Base-by-base conservation (phyloP, 2,329 filamentous ascomycete genomes). In the Niveomyces coronatus region DNA sequence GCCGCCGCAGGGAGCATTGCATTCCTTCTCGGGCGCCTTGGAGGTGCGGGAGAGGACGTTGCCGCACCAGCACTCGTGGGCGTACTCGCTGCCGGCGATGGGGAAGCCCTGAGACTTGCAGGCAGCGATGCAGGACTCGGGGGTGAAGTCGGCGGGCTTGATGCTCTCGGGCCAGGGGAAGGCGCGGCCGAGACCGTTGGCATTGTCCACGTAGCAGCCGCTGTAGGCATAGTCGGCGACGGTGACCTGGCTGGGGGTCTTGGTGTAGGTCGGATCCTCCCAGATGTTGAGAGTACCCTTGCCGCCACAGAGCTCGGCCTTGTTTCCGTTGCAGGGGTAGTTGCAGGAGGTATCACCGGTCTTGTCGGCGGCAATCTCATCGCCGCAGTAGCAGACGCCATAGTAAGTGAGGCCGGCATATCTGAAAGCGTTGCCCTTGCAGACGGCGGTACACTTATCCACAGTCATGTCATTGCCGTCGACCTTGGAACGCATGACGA, bases 131-230 rank as follows among this genome's bases (percentile, higher is more conserved):
- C 68, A 72, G 23, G 44, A 47, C 41, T 61, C 54, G 4, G 61
- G 64, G 30, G 65, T 69, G 53, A 71, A 53, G 23, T 45, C 51
- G 14, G 48, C 44, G 11, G 49, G 41, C 20, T 60, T 51, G 13
- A 70, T 42, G 28, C 55, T 46, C 50, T 65, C 57, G 15, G 54
- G 55, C 51, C 64, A 70, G 18, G 59, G 58, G 32, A 74, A 58
- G 18, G 70, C 62, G 34, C 62, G 63, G 28, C 65, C 62, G 36
- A 20, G 23, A 2, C 57, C 45, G 33, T 44, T 44, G 15, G 58
- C 59, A 39, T 60, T 49, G 44, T 73, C 70, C 19, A 60, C 63
- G 49, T 71, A 80, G 60, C 79, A 85, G 39, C 79, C 79, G n/a
- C 70, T 53, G 45, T 74, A 68, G 30, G 62, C 60, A 64, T 77